Base-by-base conservation (phyloP, 2,329 filamentous ascomycete genomes). In the Hymenoscyphus albidus region DNA sequence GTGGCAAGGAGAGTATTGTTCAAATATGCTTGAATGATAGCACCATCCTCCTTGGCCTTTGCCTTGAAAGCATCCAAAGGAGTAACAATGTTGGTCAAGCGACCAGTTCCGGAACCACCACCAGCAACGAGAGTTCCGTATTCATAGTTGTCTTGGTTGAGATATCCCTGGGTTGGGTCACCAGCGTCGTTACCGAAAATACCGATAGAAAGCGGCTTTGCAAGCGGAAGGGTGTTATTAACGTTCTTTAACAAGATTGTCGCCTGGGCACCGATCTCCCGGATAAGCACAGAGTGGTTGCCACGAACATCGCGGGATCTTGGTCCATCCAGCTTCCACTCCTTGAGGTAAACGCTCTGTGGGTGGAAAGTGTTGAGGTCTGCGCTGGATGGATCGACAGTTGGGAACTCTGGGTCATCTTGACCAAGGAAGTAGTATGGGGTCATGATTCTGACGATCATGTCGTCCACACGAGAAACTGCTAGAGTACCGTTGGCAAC, bases 311-410 rank as follows among this genome's bases (percentile, higher is more conserved):
- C 88, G 38, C 96, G 85, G 68, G 92, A 90, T 70, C 87, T 82
- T 0, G 92, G 96, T 42, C 93, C 93, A 74, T 97, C 97, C 69
- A 96, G 78, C 10, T 96, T 87, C 1, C 90, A 91, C 58, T 96
- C 80, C 0, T 93, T 96, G 70, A 97, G 48, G 62, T 64, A 69
- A 1, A 62, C 65, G 5, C 27, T 44, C 32, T 22, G 38, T 14
- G 67, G 67, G 4, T 62, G 62, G 57, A 69, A 67, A 3, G 62
- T 67, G 54, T 70, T 71, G 32, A 66, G 61, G 35, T 67, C 64
- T 38, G 40, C 67, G 32, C 61, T 64, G 10, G 68, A 65, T 6
- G 68, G 69, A 32, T 68, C 68, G 10, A 69, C 48, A n/a, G 56
- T 44, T 35, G 88, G 86, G 69, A 81, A 72, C n/a, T 57, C 67